phyloP scores from a whole-genome alignment of 352 stramenopile species.

The Phytophthora fragariaefolia region DNA sequence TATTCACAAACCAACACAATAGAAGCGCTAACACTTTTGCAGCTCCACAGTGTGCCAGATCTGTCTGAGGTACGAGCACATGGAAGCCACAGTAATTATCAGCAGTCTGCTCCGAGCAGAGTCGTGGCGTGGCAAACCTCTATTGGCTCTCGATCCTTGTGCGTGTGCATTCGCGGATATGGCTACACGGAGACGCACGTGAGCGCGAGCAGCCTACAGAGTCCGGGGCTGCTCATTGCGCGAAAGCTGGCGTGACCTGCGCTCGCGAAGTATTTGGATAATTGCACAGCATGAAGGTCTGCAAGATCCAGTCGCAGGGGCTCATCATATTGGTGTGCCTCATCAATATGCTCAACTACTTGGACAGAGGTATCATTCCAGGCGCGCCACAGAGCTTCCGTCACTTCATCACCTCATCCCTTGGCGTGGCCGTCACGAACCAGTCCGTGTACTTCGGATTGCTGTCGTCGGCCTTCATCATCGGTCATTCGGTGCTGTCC shows the following conservation, averaged over 20 bases:
- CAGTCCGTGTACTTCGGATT: slow-evolving; percentile 62
- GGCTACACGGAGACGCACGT: slow-evolving; percentile 13
- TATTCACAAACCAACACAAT: too few relatives aligned
- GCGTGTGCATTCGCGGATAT: not conserved
- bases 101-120: slow-evolving; percentile 5
- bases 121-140: slow-evolving; percentile 13
- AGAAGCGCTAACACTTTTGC: too few relatives aligned
- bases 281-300: slow-evolving; percentile 6
- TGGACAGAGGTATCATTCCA: slow-evolving; percentile 94
- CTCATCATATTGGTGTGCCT: slow-evolving; percentile 77
- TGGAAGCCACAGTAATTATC: slow-evolving; percentile 6
- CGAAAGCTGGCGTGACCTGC: not conserved
- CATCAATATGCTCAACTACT: slow-evolving; percentile 93
- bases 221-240: slow-evolving; percentile 12
- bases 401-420: slow-evolving; percentile 66
- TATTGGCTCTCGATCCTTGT: slow-evolving; percentile 13
- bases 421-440: slow-evolving; percentile 37
- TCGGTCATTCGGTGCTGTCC: slow-evolving; percentile 77
- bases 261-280: not conserved
- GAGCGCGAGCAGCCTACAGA: not conserved
- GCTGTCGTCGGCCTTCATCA: slow-evolving; percentile 85
- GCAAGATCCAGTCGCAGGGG: slow-evolving; percentile 21
- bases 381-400: slow-evolving; percentile 75
- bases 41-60: too few relatives aligned
- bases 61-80: too few relatives aligned